A percentile compares a stretch with the other conserved stretches of the same genome.
These are phyloP conservation scores for Schizopora paradoxa DNA, from an alignment of 1,284 basidiomycete species.

Conservation along the genomic window DNA sequence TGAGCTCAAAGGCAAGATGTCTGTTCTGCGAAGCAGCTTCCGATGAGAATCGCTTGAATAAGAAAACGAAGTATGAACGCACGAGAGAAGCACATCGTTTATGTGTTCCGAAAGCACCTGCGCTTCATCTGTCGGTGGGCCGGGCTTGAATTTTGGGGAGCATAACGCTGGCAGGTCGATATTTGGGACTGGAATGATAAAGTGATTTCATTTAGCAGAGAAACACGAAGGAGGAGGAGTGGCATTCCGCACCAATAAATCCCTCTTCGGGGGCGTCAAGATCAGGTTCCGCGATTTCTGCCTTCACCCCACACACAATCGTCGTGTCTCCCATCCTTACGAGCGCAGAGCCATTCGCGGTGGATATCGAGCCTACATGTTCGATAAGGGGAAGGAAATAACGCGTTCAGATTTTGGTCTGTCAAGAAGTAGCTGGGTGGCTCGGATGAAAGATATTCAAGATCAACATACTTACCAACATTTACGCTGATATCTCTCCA, in stretches of 20 bases:
- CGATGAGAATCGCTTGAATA: not conserved
- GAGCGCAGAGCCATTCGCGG: conserved; percentile 85
- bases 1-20: conserved; percentile 56
- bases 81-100: conserved; percentile 74
- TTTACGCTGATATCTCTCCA: conserved; percentile 72
- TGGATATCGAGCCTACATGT: conserved; percentile 74
- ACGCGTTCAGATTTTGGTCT: not conserved
- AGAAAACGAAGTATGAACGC: conserved; percentile 24
- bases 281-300: conserved; percentile 88
- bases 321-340: conserved; percentile 89
- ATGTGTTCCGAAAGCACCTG: conserved; percentile 83
- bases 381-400: not conserved
- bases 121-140: conserved; percentile 88
- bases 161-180: conserved; percentile 90
- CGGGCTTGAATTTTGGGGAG: conserved; percentile 90
- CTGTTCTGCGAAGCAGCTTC: conserved; percentile 45
- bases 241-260: conserved; percentile 59
- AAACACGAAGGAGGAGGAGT: not conserved
- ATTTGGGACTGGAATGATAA: conserved; percentile 75
- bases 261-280: conserved; percentile 70
- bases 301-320: conserved; percentile 89
- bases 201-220: conserved; percentile 5
- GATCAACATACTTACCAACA: conserved; percentile 48
- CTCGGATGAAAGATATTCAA: conserved; percentile 7
- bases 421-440: not conserved